Base-by-base conservation (phyloP, 768 basidiomycete genomes). In the Pleurotus tuber-regium region DNA sequence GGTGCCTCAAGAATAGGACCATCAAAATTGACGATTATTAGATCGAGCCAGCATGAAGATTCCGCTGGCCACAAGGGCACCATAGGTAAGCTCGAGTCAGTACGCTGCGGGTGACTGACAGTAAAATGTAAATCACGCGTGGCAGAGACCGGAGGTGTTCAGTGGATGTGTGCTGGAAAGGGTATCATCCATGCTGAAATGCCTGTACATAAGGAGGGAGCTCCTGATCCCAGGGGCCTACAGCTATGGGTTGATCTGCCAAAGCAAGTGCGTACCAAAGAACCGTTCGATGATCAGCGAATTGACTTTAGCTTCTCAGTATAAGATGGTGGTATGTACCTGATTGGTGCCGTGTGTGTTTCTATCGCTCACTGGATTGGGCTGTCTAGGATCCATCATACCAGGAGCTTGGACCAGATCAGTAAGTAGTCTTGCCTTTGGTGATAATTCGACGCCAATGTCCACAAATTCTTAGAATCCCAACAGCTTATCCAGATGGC, bases 111-210 rank as follows among this genome's bases (percentile, higher is more conserved):
- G n/a, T n/a, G n/a, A n/a, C n/a, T 26, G 3, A 4, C n/a, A 18
- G 1, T 14, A 21, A 41, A 54, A 55, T 16, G 18, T 29, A 31
- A 31, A 12, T 12, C 41, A 29, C 24, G 2, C 8, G 33, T 25
- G 4, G 16, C 44, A 77, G 76, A 80, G 33, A 63, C 84, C 7
- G 95, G 95, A 3, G 96, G 93, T 43, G 86, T 97, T 1, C 95
- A 98, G 62, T 97, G 94, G 92, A 96, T 96, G 94, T 84, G 80
- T 65, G 88, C 88, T 11, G 87, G 86, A 51, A 70, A 73, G 61
- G 89, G 89, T 42, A 89, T 89, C 59, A 84, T 90, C 28, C 88
- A 91, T 55, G 85, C 87, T 1, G 87, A 90, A 71, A 97, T 97
- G 90, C 96, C 96, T 2, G 75, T 92, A 4, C 85, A 89, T 53